Evolutionary conservation across 352 stramenopile species (phyloP).

Genomic region (Globisporangium acanthophoron): DNA sequence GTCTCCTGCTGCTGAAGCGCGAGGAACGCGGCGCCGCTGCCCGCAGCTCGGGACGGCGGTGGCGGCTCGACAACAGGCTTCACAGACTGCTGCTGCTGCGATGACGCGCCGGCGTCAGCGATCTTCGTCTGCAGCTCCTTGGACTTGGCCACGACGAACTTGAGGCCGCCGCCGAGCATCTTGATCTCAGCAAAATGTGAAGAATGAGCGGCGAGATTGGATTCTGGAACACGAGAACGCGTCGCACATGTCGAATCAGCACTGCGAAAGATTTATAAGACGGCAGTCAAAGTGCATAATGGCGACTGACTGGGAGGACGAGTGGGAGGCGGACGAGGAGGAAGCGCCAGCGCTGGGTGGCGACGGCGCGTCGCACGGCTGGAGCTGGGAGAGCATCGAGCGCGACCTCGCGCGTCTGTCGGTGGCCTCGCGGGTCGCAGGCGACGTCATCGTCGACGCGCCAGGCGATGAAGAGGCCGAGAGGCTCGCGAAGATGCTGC

Average conservation of each 20-base stretch:
- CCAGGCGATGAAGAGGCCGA: not conserved
- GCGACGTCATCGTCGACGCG: not conserved
- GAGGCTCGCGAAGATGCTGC: constrained; percentile 7
- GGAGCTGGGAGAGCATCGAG: constrained; percentile 8
- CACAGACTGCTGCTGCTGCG: not conserved
- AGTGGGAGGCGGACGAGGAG: constrained; percentile 35
- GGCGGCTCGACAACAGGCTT: not conserved
- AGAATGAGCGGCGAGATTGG: too few relatives aligned
- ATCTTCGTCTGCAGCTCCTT: constrained; percentile 59
- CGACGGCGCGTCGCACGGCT: not conserved
- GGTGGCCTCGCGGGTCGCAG: not conserved
- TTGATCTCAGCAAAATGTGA: not conserved
- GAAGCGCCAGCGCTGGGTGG: not conserved
- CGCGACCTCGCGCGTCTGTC: constrained; percentile 4
- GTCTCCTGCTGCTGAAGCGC: constrained; percentile 27
- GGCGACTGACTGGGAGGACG: constrained; percentile 20
- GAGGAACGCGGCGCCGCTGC: constrained; percentile 29
- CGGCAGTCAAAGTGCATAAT: not conserved
- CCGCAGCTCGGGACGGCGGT: not conserved
- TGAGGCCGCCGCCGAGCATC: constrained; percentile 48
- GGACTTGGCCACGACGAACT: constrained; percentile 76
- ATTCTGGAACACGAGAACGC: too few relatives aligned
- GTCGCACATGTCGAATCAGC: not conserved
- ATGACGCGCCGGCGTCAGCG: constrained; percentile 1
- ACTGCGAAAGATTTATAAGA: not conserved